Percentiles rank a stretch among this genome's conserved stretches.
These are phyloP conservation scores for Penicillium occitanis DNA, from an alignment of 2,329 filamentous ascomycete genomes.

Conservation along the genomic window DNA sequence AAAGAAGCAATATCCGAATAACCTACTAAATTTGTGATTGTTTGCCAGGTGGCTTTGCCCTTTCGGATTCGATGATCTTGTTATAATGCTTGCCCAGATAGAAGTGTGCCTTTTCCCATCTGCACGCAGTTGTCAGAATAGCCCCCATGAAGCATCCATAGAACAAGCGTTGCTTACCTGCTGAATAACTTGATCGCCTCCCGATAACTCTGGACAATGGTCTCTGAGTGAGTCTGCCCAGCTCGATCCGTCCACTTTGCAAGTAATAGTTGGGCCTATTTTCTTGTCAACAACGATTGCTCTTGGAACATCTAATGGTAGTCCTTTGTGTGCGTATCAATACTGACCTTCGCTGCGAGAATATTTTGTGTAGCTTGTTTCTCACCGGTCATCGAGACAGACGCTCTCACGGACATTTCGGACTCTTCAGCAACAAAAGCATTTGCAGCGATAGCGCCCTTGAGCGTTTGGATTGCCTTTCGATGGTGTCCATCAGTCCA, in stretches of 20 bases:
- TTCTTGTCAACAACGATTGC: slow-evolving; percentile 15
- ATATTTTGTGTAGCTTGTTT: slow-evolving; percentile 53
- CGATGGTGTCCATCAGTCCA: slow-evolving; percentile 93
- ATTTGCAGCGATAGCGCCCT: slow-evolving; percentile 79
- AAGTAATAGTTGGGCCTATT: slow-evolving; percentile 75
- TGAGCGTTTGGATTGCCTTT: slow-evolving; percentile 89
- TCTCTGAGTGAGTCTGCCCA: slow-evolving; percentile 84
- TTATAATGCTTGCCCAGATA: slow-evolving; percentile 97
- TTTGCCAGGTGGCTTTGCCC: slow-evolving; percentile 69
- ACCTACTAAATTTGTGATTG: slow-evolving; percentile 68
- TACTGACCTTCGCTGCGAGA: slow-evolving; percentile 45
- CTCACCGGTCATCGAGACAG: slow-evolving; percentile 40
- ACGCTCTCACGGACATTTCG: slow-evolving; percentile 35
- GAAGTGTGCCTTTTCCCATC: slow-evolving; percentile 97
- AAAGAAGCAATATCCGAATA: background rate
- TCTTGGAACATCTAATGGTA: slow-evolving; percentile 11
- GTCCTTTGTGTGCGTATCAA: background rate
- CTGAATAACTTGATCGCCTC: slow-evolving; percentile 58
- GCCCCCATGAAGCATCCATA: background rate
- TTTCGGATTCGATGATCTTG: slow-evolving; percentile 89
- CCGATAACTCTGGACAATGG: slow-evolving; percentile 78
- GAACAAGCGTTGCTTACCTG: slow-evolving; percentile 25
- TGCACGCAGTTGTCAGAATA: slow-evolving; percentile 30
- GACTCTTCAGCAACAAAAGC: slow-evolving; percentile 61
- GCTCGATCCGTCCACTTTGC: slow-evolving; percentile 96